Evolutionary conservation across 305 asterid species (phyloP).

Genomic region (Ilex paraguariensis): DNA sequence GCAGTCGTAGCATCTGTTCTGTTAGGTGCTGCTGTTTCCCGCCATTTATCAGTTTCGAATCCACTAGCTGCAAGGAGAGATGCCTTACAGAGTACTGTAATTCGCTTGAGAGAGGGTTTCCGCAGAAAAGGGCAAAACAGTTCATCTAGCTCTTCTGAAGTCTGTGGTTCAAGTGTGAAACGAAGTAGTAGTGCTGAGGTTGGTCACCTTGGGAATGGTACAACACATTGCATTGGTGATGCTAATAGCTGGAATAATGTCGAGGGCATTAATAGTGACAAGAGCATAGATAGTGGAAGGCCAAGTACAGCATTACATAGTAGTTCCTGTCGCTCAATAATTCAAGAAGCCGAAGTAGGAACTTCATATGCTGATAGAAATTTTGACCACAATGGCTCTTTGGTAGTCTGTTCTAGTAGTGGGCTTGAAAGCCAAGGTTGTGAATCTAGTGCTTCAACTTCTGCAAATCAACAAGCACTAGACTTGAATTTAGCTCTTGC

Average conservation of each 20-base stretch:
- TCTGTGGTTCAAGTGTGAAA: constrained; percentile 95
- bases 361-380: constrained; percentile 69
- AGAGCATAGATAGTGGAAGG: constrained; percentile 92
- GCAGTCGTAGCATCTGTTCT: constrained; percentile 96
- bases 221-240: constrained; percentile 73
- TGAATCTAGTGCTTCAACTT: constrained; percentile 84
- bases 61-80: constrained; percentile 97
- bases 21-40: constrained; percentile 95
- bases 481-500: constrained; percentile 90
- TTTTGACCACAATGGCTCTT: constrained; percentile 54
- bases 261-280: constrained; percentile 87
- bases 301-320: constrained; percentile 80
- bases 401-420: constrained; percentile 88
- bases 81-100: constrained; percentile 91
- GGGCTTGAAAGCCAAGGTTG: constrained; percentile 96
- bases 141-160: constrained; percentile 97
- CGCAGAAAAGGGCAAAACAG: constrained; percentile 88
- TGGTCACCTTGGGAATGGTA: constrained; percentile 72
- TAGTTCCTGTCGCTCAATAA: constrained; percentile 85
- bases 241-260: constrained; percentile 69
- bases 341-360: constrained; percentile 94
- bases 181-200: constrained; percentile 99
- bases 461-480: constrained; percentile 65
- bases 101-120: constrained; percentile 95
- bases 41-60: constrained; percentile 82